These are phyloP conservation scores for Eutrema heterophyllum DNA, from an alignment of 345 rosid species.

Conservation along the genomic window DNA sequence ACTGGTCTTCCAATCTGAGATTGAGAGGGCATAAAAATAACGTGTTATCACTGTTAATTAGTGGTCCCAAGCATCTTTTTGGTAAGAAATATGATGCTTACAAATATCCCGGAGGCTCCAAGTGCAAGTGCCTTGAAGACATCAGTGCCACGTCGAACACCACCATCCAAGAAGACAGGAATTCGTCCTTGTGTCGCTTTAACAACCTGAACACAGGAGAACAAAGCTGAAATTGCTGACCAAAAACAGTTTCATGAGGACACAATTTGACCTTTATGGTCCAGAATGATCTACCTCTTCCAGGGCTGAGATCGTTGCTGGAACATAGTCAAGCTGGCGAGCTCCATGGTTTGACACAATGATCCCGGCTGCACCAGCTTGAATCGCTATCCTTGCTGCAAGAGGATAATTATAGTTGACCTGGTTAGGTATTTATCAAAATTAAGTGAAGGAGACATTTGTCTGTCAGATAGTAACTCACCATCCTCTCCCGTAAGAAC, in stretches of 20 bases:
- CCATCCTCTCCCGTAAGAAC: constrained; percentile 85
- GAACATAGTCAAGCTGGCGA: constrained; percentile 84
- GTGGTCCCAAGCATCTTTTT: background rate
- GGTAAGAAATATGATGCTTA: constrained; percentile 32
- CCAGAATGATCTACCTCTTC: constrained; percentile 55
- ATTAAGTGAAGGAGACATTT: background rate
- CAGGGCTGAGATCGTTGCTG: constrained; percentile 75
- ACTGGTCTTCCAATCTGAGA: constrained; percentile 89
- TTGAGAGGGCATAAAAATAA: background rate
- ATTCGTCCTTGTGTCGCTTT: constrained; percentile 79
- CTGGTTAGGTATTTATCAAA: background rate
- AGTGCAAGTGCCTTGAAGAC: constrained; percentile 92
- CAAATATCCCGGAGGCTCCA: constrained; percentile 92
- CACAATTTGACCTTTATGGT: background rate
- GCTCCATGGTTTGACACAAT: constrained; percentile 95
- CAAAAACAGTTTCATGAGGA: background rate
- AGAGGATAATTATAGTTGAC: background rate
- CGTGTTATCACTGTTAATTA: background rate
- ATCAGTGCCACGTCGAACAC: constrained; percentile 93
- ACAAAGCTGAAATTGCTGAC: background rate
- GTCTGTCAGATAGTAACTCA: constrained; percentile 26
- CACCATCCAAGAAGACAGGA: constrained; percentile 92
- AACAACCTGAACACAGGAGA: constrained; percentile 49
- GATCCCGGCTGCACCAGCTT: constrained; percentile 85
- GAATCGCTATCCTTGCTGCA: constrained; percentile 68